phyloP scores from a whole-genome alignment of 352 stramenopile species.

The Phytophthora boehmeriae region DNA sequence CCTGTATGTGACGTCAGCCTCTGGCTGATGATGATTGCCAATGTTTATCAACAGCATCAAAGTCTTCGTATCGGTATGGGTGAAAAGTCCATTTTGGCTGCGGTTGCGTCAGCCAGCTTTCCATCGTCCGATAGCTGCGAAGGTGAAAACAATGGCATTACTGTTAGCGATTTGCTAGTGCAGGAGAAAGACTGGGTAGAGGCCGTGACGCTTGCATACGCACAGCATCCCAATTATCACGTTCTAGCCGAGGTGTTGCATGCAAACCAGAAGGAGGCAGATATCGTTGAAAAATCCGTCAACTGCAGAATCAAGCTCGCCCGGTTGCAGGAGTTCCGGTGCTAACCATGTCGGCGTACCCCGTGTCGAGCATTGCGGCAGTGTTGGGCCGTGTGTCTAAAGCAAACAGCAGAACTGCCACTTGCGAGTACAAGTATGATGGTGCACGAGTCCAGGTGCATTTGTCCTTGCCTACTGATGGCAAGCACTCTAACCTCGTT shows the following conservation, averaged over 20 bases:
- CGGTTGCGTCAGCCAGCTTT: conserved; percentile 55
- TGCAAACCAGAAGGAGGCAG: conserved; percentile 25
- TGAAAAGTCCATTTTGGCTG: conserved; percentile 79
- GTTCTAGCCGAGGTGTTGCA: conserved; percentile 54
- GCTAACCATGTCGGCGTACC: conserved; percentile 83
- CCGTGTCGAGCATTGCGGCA: conserved; percentile 58
- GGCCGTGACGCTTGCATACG: conserved; percentile 68
- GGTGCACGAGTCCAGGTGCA: conserved; percentile 81
- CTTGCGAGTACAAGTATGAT: conserved; percentile 88
- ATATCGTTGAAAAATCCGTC: conserved; percentile 32
- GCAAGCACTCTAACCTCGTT: conserved; percentile 1
- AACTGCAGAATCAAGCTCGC: conserved; percentile 38
- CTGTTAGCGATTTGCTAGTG: not conserved
- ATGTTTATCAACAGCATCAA: conserved; percentile 59
- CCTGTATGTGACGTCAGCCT: not conserved
- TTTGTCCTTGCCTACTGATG: conserved; percentile 25
- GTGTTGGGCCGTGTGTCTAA: conserved; percentile 58
- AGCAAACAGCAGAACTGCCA: conserved; percentile 37
- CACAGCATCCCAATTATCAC: conserved; percentile 70
- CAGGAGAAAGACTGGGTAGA: conserved; percentile 57
- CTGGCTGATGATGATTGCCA: conserved; percentile 7
- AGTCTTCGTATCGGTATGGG: conserved; percentile 83
- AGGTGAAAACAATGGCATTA: not conserved
- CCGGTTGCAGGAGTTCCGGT: conserved; percentile 65
- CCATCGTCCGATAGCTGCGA: not conserved